Evolutionary conservation across 2,329 filamentous ascomycete species (phyloP).

Genomic region (Monosporascus sp.): DNA sequence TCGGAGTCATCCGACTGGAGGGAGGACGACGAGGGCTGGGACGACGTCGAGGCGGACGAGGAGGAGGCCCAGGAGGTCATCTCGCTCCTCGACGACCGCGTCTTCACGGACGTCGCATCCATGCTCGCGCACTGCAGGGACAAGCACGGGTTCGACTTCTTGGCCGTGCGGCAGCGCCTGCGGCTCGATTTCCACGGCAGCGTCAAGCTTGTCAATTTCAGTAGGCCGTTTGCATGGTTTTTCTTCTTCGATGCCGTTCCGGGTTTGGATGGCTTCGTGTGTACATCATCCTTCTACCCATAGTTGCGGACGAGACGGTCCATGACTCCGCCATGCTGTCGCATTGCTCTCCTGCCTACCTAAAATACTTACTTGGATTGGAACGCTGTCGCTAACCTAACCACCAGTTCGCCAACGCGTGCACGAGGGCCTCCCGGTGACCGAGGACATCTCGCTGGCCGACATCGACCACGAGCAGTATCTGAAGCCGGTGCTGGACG

Average conservation of each 20-base stretch:
- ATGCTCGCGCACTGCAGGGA: conserved; percentile 68
- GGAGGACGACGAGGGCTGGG: conserved; percentile 44
- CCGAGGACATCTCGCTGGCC: conserved; percentile 53
- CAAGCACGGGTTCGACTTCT: conserved; percentile 62
- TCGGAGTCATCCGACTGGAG: conserved; percentile 34
- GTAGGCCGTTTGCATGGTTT: conserved; percentile 23
- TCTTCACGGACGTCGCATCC: conserved; percentile 56
- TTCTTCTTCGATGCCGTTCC: not conserved
- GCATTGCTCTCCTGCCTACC: too few relatives aligned
- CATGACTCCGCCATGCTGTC: too few relatives aligned
- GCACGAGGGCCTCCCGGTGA: conserved; percentile 40
- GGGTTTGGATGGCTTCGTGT: not conserved
- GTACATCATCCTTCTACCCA: not conserved
- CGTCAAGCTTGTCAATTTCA: conserved; percentile 71
- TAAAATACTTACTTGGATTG: not conserved
- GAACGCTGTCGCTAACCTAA: conserved; percentile 8
- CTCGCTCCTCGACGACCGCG: conserved; percentile 62
- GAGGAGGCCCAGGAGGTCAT: conserved; percentile 53
- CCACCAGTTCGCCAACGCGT: conserved; percentile 41
- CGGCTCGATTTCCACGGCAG: conserved; percentile 67
- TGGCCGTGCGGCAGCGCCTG: conserved; percentile 50
- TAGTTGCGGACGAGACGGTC: too few relatives aligned
- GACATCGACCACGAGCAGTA: conserved; percentile 74
- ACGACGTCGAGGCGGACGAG: conserved; percentile 54
- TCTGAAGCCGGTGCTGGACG: conserved; percentile 77